Evolutionary conservation across 306 rosid species (phyloP).

Genomic region (Medicago arabica): DNA sequence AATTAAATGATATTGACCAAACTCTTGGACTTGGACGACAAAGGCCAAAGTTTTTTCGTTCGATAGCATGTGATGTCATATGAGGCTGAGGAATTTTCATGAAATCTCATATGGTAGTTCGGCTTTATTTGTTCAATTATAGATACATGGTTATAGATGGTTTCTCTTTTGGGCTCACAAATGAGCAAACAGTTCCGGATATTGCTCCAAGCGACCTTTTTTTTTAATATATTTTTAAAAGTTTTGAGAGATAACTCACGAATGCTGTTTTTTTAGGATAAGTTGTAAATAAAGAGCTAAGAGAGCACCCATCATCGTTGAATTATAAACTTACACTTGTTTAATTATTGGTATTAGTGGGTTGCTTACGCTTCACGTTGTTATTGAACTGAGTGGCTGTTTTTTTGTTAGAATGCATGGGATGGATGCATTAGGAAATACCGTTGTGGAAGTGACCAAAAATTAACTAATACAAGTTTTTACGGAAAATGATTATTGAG

Average conservation of each 20-base stretch:
- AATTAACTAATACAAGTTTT: background rate
- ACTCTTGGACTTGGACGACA: background rate
- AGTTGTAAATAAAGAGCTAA: no score
- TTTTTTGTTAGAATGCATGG: background rate
- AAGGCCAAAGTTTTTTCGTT: background rate
- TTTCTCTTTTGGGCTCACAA: no score
- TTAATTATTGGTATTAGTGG: background rate
- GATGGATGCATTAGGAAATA: background rate
- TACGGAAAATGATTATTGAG: background rate
- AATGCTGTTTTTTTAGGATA: no score
- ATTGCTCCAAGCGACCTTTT: no score
- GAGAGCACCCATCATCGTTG: background rate
- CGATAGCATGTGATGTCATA: background rate
- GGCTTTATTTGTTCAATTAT: background rate
- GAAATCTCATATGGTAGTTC: background rate
- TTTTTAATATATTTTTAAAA: no score
- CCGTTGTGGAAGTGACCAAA: background rate
- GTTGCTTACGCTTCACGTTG: background rate
- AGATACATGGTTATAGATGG: no score
- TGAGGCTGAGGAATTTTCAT: background rate
- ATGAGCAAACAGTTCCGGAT: no score
- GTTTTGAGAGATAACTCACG: no score
- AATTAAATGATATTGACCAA: background rate
- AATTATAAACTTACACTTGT: background rate
- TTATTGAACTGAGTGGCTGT: no score